Evolutionary conservation across 2,329 filamentous ascomycete genomes (phyloP), one percentile per base, ranked within the genome.

Genomic region (Fusarium sp.): DNA sequence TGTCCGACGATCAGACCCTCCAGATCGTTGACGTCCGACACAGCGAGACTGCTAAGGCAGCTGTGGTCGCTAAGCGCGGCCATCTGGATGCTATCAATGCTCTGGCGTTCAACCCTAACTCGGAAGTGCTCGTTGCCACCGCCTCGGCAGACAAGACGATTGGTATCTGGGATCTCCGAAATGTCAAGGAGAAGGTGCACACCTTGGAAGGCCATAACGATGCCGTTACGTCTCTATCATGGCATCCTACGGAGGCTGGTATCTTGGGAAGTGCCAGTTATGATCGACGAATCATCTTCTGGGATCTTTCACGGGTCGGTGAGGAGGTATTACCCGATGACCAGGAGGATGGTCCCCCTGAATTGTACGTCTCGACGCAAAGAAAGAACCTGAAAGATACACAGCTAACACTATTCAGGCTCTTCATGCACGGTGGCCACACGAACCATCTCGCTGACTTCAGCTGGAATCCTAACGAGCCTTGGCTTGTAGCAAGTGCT

Each of bases 351-450:
- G 96, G 96, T 0, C 93, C 94, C 3, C 95, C 96, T 52, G 96
- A 99, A 81, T 85, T 99, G 92, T 96, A 85, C 82, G 92, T 88
- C 16, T 29, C 18, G 18, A 24, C 15, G 18, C 18, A 18, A 18
- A 8, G 2, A 18, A 31, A n/a, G 9, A 24, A 16, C 10, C 16
- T n/a, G 7, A 11, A 10, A 20, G 15, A 7, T 39, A 63, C 28
- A 50, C 78, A 69, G 77, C 69, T 69, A 46, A 63, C 38, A 7
- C 23, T 24, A 8, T 33, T 54, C 62, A 94, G 92, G 46, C 84
- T 99, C 3, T 99, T 99, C 82, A 98, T 99, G 94, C 96, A 99
- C 76, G 96, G 96, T 65, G 96, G 96, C 31, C 97, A 99, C 83
- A 99, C 96, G 13, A 98, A 98, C 81, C 92, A 97, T 71, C 89